A percentile compares a stretch with the other conserved stretches of the same genome.
phyloP scores from a whole-genome alignment of 78 protist species.

The Cavenderia fasciculata region DNA sequence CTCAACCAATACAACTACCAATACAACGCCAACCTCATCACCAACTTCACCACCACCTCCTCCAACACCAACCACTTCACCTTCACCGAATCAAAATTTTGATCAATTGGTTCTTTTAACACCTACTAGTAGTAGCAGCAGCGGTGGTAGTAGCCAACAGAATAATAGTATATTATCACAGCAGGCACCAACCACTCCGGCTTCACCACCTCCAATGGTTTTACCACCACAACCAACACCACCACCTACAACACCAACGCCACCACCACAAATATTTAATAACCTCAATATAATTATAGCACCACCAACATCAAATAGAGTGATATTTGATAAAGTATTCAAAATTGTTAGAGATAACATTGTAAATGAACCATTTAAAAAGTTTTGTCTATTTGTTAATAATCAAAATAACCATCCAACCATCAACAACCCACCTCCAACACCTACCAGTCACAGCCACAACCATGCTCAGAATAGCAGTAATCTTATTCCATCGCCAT shows the following conservation, averaged over 20 bases:
- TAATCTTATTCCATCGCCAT: background rate
- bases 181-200: conserved; percentile 1
- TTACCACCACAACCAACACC: background rate
- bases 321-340: conserved; percentile 27
- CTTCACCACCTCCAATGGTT: no score
- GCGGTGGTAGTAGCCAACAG: background rate
- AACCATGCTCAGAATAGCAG: background rate
- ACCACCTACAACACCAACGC: background rate
- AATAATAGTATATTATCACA: background rate
- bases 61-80: no score
- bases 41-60: no score
- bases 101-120: no score
- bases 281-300: background rate
- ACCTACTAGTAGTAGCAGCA: background rate
- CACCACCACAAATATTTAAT: no score
- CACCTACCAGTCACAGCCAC: background rate
- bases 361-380: conserved; percentile 15
- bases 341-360: conserved; percentile 31
- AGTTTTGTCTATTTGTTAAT: conserved; percentile 15
- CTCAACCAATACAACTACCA: no score
- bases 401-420: background rate
- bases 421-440: background rate
- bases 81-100: no score
- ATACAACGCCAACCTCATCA: no score
- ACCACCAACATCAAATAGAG: background rate